Evolutionary conservation across 108 stramenopile species (phyloP), one percentile per base, ranked within the genome.

Genomic region (Nannochloropsis salina): DNA sequence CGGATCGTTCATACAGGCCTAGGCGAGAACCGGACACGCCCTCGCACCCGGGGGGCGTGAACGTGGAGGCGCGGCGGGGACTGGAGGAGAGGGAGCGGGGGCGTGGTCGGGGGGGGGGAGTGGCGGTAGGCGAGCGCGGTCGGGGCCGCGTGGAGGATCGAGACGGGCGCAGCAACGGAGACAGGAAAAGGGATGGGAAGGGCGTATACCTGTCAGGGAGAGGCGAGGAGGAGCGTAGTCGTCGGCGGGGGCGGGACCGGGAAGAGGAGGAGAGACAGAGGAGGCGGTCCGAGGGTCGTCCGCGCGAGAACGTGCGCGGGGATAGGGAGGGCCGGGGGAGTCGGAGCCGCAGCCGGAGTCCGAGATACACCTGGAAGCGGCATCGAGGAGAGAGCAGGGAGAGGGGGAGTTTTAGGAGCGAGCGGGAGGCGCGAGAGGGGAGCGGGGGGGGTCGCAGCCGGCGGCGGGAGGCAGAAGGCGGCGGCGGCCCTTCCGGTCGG

Each of bases 81-180:
- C 79, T 86, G 9, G 86, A 83, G 44, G 86, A 86, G 43, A 86
- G 82, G 40, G 86, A 86, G 82, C 86, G 86, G 22, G n/a, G 61
- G 5, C 86, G 86, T 15, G 45, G 82, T 8, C 45, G 83, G 9
- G 22, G 44, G 11, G 85, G 45, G 22, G 85, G 85, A 44, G 43
- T 47, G 79, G 85, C 18, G 41, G 42, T 81, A 42, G 43, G 20
- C 80, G 22, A 41, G 40, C 18, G 81, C 18, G 43, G 12, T 41
- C 41, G 42, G 31, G 44, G 83, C 44, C 9, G n/a, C 40, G 47
- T n/a, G 42, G 47, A 22, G 15, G 82, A 42, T 3, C 42, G 45
- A 18, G 43, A 44, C 43, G 43, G 43, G 83, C 42, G 41, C 21
- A 82, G 41, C 42, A 42, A 15, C 5, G n/a, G 82, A 6, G 44